phyloP scores from a whole-genome alignment of 225 moss, liverwort and hornwort genomes.

The Bryum argenteum region DNA sequence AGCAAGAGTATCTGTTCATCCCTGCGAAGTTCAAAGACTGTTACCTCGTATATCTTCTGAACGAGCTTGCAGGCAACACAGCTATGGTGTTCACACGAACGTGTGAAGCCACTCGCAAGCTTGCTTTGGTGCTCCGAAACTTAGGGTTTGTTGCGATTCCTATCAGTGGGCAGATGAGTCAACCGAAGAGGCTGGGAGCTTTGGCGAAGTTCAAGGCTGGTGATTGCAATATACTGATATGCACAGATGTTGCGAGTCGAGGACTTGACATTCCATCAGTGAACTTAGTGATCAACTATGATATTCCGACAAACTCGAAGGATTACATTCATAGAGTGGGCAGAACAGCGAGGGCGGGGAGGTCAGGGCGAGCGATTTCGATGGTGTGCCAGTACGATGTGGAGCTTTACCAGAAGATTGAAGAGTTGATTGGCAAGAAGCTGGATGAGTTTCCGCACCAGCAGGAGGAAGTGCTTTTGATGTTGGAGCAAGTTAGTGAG shows the following conservation, averaged over 20 bases:
- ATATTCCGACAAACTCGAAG: conserved; percentile 90
- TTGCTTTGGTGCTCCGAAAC: conserved; percentile 76
- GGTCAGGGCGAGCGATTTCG: conserved; percentile 82
- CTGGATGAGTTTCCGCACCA: conserved; percentile 54
- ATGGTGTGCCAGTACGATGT: conserved; percentile 96
- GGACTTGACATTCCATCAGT: conserved; percentile 90
- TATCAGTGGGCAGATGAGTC: conserved; percentile 98
- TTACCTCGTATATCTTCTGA: conserved; percentile 74
- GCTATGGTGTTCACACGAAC: conserved; percentile 96
- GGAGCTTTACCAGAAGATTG: conserved; percentile 87
- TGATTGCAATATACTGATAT: conserved; percentile 85
- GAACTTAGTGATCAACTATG: conserved; percentile 84
- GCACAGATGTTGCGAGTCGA: conserved; percentile 95
- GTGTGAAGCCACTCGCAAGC: conserved; percentile 83
- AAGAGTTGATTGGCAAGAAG: conserved; percentile 87
- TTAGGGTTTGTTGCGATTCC: conserved; percentile 86
- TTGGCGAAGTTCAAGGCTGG: conserved; percentile 91
- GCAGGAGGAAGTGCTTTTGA: conserved; percentile 76
- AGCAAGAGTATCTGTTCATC: conserved; percentile 86
- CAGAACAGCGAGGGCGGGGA: conserved; percentile 86
- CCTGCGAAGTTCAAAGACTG: conserved; percentile 92
- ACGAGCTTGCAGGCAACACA: conserved; percentile 83
- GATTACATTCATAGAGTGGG: conserved; percentile 95
- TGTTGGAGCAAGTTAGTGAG: conserved; percentile 79
- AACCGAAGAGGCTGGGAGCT: conserved; percentile 86